Conservation (phyloP, 495 filamentous ascomycete species). For the Barbatosphaeria neglecta region DNA sequence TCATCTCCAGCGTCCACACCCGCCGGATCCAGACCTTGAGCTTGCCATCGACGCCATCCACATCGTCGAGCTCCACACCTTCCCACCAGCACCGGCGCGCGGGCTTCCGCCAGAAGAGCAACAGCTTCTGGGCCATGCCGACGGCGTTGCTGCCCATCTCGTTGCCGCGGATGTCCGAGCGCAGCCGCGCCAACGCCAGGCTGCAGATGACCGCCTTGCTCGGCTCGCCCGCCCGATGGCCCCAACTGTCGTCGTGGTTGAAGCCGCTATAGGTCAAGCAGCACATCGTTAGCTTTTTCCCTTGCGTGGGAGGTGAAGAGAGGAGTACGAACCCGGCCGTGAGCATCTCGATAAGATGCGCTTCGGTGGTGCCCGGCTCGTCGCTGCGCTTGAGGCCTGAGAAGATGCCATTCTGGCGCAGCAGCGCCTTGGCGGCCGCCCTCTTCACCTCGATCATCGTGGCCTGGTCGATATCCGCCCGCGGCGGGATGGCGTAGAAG, state of each 20-base stretch:
- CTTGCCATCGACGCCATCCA: constrained; percentile 84
- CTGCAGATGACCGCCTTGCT: constrained; percentile 98
- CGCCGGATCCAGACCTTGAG: constrained; percentile 96
- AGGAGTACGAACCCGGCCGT: constrained; percentile 71
- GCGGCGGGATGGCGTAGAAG: constrained; percentile 94
- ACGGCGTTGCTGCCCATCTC: constrained; percentile 69
- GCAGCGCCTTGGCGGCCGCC: constrained; percentile 72
- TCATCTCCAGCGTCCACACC: constrained; percentile 99
- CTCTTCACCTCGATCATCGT: constrained; percentile 97
- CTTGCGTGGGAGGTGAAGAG: constrained; percentile 4
- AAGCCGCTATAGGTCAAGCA: constrained; percentile 56
- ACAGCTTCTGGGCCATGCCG: constrained; percentile 96
- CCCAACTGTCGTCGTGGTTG: constrained; percentile 90
- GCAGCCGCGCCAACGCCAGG: constrained; percentile 80
- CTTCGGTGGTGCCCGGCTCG: constrained; percentile 90
- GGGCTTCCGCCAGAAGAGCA: constrained; percentile 97
- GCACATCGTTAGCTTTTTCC: neutral
- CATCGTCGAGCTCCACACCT: constrained; percentile 79
- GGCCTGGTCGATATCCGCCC: constrained; percentile 64
- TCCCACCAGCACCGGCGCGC: constrained; percentile 98
- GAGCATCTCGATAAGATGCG: constrained; percentile 98
- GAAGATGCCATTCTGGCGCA: constrained; percentile 93
- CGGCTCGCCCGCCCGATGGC: constrained; percentile 88
- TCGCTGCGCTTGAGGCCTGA: constrained; percentile 89
- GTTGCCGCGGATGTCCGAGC: constrained; percentile 79